Evolutionary conservation across 768 basidiomycete species (phyloP).

Genomic region (Tremella mesenterica): DNA sequence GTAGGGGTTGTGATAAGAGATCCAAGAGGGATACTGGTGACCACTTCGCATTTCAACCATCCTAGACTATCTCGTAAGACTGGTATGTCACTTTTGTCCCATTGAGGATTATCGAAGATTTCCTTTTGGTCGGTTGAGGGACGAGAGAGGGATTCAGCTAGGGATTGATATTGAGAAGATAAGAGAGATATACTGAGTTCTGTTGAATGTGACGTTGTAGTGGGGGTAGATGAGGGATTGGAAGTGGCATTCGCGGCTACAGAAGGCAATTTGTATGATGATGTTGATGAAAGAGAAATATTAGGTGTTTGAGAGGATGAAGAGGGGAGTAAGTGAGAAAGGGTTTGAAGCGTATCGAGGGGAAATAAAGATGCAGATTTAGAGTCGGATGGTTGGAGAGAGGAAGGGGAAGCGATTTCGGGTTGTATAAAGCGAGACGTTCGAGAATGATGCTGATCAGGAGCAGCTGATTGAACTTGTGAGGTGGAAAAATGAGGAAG

Average conservation of each 20-base stretch:
- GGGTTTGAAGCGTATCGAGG: neutral
- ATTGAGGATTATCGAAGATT: constrained; percentile 6
- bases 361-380: neutral
- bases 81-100: constrained; percentile 13
- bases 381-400: no score
- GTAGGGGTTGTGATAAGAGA: neutral
- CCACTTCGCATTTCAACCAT: constrained; percentile 62
- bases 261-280: no score
- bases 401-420: no score
- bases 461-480: neutral
- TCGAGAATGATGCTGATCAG: neutral
- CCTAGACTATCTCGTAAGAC: constrained; percentile 52
- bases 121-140: constrained; percentile 47
- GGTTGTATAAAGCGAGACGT: no score
- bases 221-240: no score
- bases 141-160: constrained; percentile 64
- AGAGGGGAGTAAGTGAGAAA: neutral
- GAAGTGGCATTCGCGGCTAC: no score
- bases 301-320: no score
- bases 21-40: constrained; percentile 58
- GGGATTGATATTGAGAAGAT: constrained; percentile 55
- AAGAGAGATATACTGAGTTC: constrained; percentile 71
- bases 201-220: constrained; percentile 29
- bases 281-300: constrained; percentile 1
- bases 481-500: constrained; percentile 18